Percentiles rank a stretch among this genome's conserved stretches.
phyloP scores from a whole-genome alignment of 768 basidiomycete species.

The Serendipita sp. region DNA sequence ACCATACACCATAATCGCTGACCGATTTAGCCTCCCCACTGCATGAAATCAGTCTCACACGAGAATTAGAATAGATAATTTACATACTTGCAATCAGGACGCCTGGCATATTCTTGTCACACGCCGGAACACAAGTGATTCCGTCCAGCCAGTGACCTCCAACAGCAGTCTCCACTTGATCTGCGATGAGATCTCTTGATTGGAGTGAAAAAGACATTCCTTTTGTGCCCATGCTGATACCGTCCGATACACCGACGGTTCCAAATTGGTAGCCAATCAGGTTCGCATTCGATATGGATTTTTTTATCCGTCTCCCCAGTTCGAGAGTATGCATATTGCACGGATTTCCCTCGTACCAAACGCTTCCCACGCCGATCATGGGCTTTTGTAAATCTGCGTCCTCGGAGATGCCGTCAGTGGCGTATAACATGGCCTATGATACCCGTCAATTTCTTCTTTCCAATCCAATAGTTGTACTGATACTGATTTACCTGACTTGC shows the following conservation, averaged over 20 bases:
- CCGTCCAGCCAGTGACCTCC: constrained; percentile 98
- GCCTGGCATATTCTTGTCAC: constrained; percentile 99
- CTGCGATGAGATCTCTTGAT: constrained; percentile 94
- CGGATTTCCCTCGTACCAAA: constrained; percentile 99
- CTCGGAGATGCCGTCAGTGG: constrained; percentile 75
- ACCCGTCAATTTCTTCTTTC: not conserved
- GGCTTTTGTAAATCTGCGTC: constrained; percentile 86
- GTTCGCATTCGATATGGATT: constrained; percentile 50
- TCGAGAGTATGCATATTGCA: constrained; percentile 90
- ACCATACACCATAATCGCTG: constrained; percentile 95
- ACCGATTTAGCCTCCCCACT: constrained; percentile 92
- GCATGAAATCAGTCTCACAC: constrained; percentile 7
- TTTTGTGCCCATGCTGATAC: constrained; percentile 92
- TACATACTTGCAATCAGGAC: constrained; percentile 87
- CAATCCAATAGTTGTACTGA: not conserved
- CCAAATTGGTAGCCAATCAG: constrained; percentile 96
- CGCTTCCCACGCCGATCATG: constrained; percentile 94
- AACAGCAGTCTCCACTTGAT: constrained; percentile 89
- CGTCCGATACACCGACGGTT: constrained; percentile 93
- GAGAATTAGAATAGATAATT: not conserved
- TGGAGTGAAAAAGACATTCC: constrained; percentile 96
- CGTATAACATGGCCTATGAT: constrained; percentile 88
- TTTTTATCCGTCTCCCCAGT: constrained; percentile 75
- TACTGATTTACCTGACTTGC: constrained; percentile 60
- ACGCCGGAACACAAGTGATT: constrained; percentile 93